A percentile compares a stretch with the other conserved stretches of the same genome.
Evolutionary conservation across 306 rosid genomes (phyloP).

Genomic region (Medicago ruthenica): DNA sequence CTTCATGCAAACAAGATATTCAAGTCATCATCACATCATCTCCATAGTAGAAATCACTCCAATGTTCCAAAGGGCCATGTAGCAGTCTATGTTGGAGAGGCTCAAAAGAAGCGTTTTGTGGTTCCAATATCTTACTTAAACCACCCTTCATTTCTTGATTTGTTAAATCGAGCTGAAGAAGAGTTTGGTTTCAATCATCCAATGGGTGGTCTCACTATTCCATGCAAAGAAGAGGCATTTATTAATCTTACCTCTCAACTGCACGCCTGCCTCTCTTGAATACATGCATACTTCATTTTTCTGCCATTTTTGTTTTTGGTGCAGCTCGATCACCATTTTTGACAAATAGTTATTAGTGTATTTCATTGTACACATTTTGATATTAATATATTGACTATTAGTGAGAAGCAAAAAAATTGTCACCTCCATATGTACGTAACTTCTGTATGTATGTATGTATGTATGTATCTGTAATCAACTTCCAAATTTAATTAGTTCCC

Average conservation of each 20-base stretch:
- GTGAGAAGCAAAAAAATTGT: neutral
- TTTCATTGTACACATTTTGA: slow-evolving; percentile 22
- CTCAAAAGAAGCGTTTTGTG: slow-evolving; percentile 63
- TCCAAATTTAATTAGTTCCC: neutral
- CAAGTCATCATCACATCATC: slow-evolving; percentile 45
- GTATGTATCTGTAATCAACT: neutral
- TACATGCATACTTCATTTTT: neutral
- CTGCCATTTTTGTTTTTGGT: slow-evolving; percentile 5
- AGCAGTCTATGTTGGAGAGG: slow-evolving; percentile 78
- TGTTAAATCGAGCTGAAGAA: slow-evolving; percentile 70
- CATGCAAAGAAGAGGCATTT: slow-evolving; percentile 76
- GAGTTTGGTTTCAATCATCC: slow-evolving; percentile 74
- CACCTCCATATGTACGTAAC: neutral
- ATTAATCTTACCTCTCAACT: slow-evolving; percentile 65
- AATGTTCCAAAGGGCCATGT: slow-evolving; percentile 75
- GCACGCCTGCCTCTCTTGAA: slow-evolving; percentile 40
- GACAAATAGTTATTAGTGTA: slow-evolving; percentile 10
- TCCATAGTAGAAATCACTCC: slow-evolving; percentile 42
- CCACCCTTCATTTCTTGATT: slow-evolving; percentile 64
- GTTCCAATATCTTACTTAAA: slow-evolving; percentile 74
- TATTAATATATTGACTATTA: neutral
- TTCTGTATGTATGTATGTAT: neutral
- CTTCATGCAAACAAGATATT: slow-evolving; percentile 53
- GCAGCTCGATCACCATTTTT: neutral
- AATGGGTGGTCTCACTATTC: slow-evolving; percentile 78